Conservation (phyloP, 31 red algal species). For the Porphyra umbilicalis region DNA sequence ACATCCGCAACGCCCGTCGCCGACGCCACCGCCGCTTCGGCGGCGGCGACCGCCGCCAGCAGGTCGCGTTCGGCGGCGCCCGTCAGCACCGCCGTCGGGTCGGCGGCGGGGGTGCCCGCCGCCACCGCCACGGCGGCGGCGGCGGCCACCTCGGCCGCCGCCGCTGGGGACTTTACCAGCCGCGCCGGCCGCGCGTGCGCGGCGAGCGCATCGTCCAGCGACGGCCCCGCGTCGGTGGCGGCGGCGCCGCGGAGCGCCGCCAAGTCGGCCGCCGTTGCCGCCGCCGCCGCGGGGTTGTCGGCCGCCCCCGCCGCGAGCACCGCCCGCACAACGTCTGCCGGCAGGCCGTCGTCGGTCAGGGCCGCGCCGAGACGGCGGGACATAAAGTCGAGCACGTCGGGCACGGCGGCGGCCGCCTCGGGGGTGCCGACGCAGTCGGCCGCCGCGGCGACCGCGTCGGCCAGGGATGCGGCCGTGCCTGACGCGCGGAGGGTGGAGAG, state of each 20-base stretch:
- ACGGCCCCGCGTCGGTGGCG: conserved; percentile 7
- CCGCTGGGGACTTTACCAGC: conserved; percentile 38
- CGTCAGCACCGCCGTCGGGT: conserved; percentile 11
- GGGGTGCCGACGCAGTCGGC: conserved; percentile 15
- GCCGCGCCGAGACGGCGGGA: conserved; percentile 42
- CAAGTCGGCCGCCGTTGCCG: conserved; percentile 1
- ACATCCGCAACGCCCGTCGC: conserved; percentile 17
- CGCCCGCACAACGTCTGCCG: conserved; percentile 66
- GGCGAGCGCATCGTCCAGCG: conserved; percentile 41
- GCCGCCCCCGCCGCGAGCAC: conserved; percentile 23
- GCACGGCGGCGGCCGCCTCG: conserved; percentile 1
- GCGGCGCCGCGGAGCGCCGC: not conserved
- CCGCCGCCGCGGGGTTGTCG: conserved; percentile 28
- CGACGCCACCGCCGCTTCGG: not conserved
- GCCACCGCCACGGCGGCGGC: conserved; percentile 24
- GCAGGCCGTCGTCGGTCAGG: conserved; percentile 35
- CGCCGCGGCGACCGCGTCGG: conserved; percentile 11
- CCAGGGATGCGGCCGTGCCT: conserved; percentile 29
- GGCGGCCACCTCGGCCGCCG: conserved; percentile 7
- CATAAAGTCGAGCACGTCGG: conserved; percentile 57
- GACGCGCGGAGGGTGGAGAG: conserved; percentile 56
- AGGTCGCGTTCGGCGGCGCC: conserved; percentile 38
- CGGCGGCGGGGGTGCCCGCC: conserved; percentile 1
- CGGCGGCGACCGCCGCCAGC: conserved; percentile 19
- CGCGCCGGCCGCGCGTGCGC: conserved; percentile 61